A percentile compares a stretch with the other conserved stretches of the same genome.
Evolutionary conservation across 2,329 filamentous ascomycete species (phyloP).

Genomic region (Aspergillus pseudoviridinutans): DNA sequence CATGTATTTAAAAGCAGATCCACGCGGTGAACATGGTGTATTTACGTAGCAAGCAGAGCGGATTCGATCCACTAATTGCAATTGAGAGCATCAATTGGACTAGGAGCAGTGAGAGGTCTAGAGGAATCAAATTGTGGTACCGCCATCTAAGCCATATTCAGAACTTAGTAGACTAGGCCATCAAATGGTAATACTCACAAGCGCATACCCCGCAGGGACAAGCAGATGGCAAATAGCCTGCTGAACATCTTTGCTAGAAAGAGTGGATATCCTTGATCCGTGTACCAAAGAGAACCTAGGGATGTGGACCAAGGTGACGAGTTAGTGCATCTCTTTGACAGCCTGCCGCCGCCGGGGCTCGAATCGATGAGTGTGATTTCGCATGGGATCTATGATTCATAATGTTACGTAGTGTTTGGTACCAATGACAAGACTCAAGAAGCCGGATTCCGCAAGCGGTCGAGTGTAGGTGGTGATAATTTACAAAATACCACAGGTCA

Average conservation of each 20-base stretch:
- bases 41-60: background rate
- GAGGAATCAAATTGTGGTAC: background rate
- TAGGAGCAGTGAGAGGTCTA: background rate
- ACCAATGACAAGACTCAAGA: background rate
- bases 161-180: background rate
- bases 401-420: background rate
- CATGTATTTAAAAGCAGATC: background rate
- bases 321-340: background rate
- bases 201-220: background rate
- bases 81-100: background rate
- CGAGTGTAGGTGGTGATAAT: background rate
- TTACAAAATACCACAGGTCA: background rate
- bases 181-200: background rate
- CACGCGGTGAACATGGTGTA: background rate
- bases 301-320: background rate
- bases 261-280: background rate
- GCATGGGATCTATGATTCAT: background rate
- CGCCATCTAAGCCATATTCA: background rate
- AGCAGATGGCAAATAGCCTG: background rate
- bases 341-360: background rate
- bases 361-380: background rate
- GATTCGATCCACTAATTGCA: background rate
- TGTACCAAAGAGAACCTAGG: background rate
- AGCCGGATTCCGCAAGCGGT: background rate
- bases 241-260: background rate